A percentile compares a stretch with the other conserved stretches of the same genome.
phyloP scores from a whole-genome alignment of 352 stramenopile species.

The Peronospora destructor region DNA sequence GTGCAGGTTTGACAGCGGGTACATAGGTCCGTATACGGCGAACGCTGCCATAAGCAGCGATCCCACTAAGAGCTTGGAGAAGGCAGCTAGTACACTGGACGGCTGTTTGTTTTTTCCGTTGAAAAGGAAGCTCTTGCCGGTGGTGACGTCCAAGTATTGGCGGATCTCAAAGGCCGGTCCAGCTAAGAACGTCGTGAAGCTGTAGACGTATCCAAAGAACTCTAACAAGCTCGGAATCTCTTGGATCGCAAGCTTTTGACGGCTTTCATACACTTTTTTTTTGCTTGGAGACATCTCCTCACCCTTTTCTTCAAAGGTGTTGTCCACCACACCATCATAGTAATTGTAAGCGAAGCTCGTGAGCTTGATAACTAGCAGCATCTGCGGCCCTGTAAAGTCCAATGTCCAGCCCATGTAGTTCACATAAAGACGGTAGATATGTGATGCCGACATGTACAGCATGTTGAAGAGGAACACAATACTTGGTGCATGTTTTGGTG shows the following conservation, averaged over 20 bases:
- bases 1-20: constrained; percentile 47
- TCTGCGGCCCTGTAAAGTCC: constrained; percentile 85
- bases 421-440: constrained; percentile 94
- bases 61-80: constrained; percentile 75
- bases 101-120: constrained; percentile 41
- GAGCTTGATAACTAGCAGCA: constrained; percentile 95
- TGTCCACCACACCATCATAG: constrained; percentile 86
- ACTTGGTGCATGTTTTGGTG: constrained; percentile 48
- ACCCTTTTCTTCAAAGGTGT: constrained; percentile 36
- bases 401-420: constrained; percentile 92
- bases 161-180: constrained; percentile 93
- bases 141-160: constrained; percentile 85
- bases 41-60: constrained; percentile 54
- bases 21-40: constrained; percentile 41
- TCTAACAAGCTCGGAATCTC: constrained; percentile 88
- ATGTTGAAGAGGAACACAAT: constrained; percentile 94
- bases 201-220: constrained; percentile 96
- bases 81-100: constrained; percentile 59
- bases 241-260: constrained; percentile 61
- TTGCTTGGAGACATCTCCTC: constrained; percentile 11
- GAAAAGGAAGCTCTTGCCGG: constrained; percentile 48
- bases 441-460: constrained; percentile 86
- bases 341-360: constrained; percentile 97
- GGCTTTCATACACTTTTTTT: constrained; percentile 31
- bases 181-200: constrained; percentile 93